Percentiles rank a stretch among this genome's conserved stretches.
These are phyloP conservation scores for Picochlorum costavermella DNA, from an alignment of 139 green algal species.

Conservation along the genomic window DNA sequence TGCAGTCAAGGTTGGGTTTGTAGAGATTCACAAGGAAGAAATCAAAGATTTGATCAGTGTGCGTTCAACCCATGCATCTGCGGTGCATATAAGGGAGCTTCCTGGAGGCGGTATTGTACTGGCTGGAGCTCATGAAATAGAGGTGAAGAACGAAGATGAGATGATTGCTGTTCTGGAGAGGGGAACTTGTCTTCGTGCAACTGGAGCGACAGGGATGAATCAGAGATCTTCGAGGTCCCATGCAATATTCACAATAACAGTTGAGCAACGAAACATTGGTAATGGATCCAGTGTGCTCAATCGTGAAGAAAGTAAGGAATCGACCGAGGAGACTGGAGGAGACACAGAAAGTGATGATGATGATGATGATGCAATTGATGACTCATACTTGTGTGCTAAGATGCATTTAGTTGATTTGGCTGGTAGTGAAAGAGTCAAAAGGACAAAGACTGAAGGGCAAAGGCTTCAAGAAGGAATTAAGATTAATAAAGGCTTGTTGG, in stretches of 20 bases:
- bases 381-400: constrained; percentile 85
- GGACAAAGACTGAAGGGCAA: constrained; percentile 79
- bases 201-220: constrained; percentile 88
- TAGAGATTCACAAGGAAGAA: constrained; percentile 93
- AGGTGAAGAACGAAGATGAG: constrained; percentile 64
- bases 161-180: constrained; percentile 72
- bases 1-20: constrained; percentile 76
- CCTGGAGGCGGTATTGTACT: constrained; percentile 61
- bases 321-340: constrained; percentile 25
- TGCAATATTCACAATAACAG: constrained; percentile 94
- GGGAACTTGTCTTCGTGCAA: constrained; percentile 68
- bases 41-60: constrained; percentile 70
- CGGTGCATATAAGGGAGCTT: constrained; percentile 69
- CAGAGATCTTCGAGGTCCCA: constrained; percentile 72
- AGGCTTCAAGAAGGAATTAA: constrained; percentile 80
- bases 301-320: constrained; percentile 29
- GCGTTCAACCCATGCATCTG: neutral
- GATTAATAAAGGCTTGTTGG: constrained; percentile 93
- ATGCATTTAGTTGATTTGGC: constrained; percentile 83
- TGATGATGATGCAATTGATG: constrained; percentile 19
- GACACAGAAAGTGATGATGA: neutral
- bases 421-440: constrained; percentile 88
- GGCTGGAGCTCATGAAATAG: constrained; percentile 64
- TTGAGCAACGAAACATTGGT: constrained; percentile 80
- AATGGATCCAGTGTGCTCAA: constrained; percentile 11